These are phyloP conservation scores for Pyrenochaeta sp. DNA, from an alignment of 2,329 filamentous ascomycete species.

Conservation along the genomic window DNA sequence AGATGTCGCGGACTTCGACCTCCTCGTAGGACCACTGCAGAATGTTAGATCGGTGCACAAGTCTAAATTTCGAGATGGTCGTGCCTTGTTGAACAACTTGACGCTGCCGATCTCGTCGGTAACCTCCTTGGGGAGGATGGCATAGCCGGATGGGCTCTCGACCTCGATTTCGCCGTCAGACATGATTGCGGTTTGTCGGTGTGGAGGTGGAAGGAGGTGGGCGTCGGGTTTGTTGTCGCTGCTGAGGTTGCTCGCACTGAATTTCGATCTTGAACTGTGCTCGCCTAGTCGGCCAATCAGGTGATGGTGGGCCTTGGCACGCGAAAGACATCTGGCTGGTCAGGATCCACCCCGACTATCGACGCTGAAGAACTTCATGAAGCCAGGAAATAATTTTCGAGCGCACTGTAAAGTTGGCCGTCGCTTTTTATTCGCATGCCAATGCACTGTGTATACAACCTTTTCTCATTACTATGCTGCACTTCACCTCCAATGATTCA, in stretches of 20 bases:
- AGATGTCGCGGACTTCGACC: conserved; percentile 99
- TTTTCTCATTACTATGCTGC: too few relatives aligned
- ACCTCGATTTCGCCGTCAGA: conserved; percentile 98
- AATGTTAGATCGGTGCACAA: conserved; percentile 19
- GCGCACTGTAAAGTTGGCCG: too few relatives aligned
- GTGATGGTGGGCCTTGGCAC: conserved; percentile 21
- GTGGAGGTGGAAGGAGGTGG: conserved; percentile 29
- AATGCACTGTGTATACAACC: too few relatives aligned
- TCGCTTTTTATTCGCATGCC: too few relatives aligned
- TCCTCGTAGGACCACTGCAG: conserved; percentile 87
- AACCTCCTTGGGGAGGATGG: conserved; percentile 92
- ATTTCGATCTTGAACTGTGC: conserved; percentile 22
- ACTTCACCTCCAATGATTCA: too few relatives aligned
- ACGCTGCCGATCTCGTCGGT: conserved; percentile 86
- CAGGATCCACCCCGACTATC: too few relatives aligned
- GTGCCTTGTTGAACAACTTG: conserved; percentile 91
- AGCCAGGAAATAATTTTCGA: too few relatives aligned
- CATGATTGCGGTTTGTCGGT: conserved; percentile 64
- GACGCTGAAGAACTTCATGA: too few relatives aligned
- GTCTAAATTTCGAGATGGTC: conserved; percentile 13
- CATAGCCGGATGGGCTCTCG: conserved; percentile 76
- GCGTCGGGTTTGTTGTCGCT: conserved; percentile 38
- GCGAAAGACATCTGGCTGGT: too few relatives aligned
- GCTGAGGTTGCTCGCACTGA: conserved; percentile 19
- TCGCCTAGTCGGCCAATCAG: conserved; percentile 25